Percentiles rank a stretch among this genome's conserved stretches.
These are phyloP conservation scores for Cytospora piceicola DNA, from an alignment of 2,329 filamentous ascomycete genomes.

Conservation along the genomic window DNA sequence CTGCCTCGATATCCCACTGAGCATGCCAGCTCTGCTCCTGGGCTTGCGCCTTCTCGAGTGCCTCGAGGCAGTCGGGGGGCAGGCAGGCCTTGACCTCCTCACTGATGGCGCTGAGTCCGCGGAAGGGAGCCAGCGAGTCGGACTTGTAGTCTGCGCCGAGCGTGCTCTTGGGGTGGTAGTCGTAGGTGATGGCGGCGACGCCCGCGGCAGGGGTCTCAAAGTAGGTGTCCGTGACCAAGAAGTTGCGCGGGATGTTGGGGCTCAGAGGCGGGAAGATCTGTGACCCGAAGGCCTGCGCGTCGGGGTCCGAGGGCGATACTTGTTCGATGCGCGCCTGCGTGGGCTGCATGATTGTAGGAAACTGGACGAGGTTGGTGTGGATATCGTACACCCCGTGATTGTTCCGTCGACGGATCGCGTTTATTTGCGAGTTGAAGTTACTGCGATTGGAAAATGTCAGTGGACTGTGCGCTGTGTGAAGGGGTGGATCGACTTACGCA, in stretches of 20 bases:
- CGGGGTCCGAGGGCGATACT: slow-evolving; percentile 52
- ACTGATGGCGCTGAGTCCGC: slow-evolving; percentile 66
- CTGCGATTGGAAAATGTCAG: slow-evolving; percentile 49
- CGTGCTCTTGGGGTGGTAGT: slow-evolving; percentile 45
- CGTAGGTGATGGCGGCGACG: slow-evolving; percentile 50
- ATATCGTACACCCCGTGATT: slow-evolving; percentile 84
- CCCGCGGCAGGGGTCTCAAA: slow-evolving; percentile 56
- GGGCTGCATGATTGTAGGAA: slow-evolving; percentile 85
- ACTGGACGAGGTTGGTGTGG: slow-evolving; percentile 91
- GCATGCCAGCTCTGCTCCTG: slow-evolving; percentile 73
- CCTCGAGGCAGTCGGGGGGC: slow-evolving; percentile 70
- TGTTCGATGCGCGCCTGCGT: slow-evolving; percentile 84
- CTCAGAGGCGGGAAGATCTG: slow-evolving; percentile 53
- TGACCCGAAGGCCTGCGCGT: slow-evolving; percentile 37
- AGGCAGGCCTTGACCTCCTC: slow-evolving; percentile 69
- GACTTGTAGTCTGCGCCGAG: slow-evolving; percentile 40
- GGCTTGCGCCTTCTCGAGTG: slow-evolving; percentile 69
- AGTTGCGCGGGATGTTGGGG: slow-evolving; percentile 57
- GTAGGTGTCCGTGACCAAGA: slow-evolving; percentile 58
- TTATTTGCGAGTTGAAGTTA: slow-evolving; percentile 79
- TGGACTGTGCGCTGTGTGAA: slow-evolving; percentile 4
- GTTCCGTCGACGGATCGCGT: slow-evolving; percentile 69
- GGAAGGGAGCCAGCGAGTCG: slow-evolving; percentile 57
- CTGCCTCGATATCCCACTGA: slow-evolving; percentile 72
- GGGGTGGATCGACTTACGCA: slow-evolving; percentile 62